Base-by-base conservation (phyloP, 2,329 filamentous ascomycete genomes). In the Fusarium sambucinum region DNA sequence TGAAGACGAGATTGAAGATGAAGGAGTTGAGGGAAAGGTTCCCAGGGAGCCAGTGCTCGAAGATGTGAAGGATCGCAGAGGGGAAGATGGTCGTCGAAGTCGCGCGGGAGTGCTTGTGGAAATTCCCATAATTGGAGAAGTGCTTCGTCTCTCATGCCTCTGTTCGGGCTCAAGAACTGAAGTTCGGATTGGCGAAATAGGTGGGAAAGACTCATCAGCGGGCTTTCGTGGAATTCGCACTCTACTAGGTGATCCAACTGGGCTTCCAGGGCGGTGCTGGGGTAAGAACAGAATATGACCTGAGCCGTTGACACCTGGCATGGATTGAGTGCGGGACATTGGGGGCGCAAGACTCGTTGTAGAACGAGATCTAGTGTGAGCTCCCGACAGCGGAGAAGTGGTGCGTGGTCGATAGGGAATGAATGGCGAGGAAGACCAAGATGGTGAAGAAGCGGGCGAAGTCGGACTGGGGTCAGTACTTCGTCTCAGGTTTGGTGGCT, bases 261-360 rank as follows among this genome's bases (percentile, higher is more conserved):
- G 86, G 70, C 87, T 89, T 42, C 82, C 81, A 5, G 86, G 83
- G 30, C 86, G 85, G 27, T 84, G 74, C 59, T 85, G 81, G 3
- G 86, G 84, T 32, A 84, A 83, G 68, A 83, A 85, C 25, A 89
- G 79, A 25, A 89, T 80, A 70, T 88, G 86, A 44, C 87, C 87
- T 12, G 86, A 81, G 37, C 84, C 86, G 69, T 85, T 88, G 56
- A 89, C 83, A 29, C 87, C 87, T 14, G 88, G 88, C 82, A 90
- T 83, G 11, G 88, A 90, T 73, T 89, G 87, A 29, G 88, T 88
- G 67, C 88, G 86, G 16, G 84, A 85, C 84, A 90, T 89, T 58
- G 83, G 81, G 27, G 85, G 83, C 33, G 85, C 81, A 63, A 86
- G 77, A 73, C 83, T 86, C 29, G 83, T 85, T 25, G 84, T 83